Percentiles rank a stretch among this genome's conserved stretches.
Evolutionary conservation across 371 early-diverging fungal species (phyloP).

Genomic region (Cokeromyces recurvatus): DNA sequence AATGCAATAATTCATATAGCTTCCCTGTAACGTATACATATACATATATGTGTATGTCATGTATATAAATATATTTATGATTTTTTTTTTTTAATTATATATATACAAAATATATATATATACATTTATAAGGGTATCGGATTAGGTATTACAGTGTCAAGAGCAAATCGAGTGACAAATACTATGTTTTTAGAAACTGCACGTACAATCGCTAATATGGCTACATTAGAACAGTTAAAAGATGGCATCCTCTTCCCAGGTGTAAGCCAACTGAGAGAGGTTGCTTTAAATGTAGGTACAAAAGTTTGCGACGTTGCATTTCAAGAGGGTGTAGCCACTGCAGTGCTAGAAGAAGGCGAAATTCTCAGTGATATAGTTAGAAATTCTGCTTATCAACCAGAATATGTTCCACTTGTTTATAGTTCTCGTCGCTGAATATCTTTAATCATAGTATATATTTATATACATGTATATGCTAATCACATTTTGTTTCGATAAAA

Average conservation of each 20-base stretch:
- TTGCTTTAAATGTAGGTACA: constrained; percentile 47
- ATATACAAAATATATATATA: neutral
- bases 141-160: constrained; percentile 53
- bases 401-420: constrained; percentile 53
- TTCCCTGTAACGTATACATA: constrained; percentile 49
- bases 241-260: constrained; percentile 54
- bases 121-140: constrained; percentile 41
- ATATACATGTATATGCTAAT: no score
- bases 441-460: neutral
- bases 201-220: constrained; percentile 52
- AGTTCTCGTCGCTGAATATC: neutral
- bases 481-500: neutral
- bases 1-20: constrained; percentile 60
- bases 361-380: constrained; percentile 41
- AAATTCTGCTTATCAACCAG: constrained; percentile 49
- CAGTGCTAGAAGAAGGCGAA: constrained; percentile 38
- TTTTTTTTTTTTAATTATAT: neutral
- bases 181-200: constrained; percentile 62
- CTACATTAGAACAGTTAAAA: constrained; percentile 51
- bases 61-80: no score
- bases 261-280: constrained; percentile 44
- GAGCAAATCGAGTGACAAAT: constrained; percentile 45
- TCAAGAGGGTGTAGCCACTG: constrained; percentile 49
- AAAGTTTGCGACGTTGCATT: constrained; percentile 60
- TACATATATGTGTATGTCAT: no score